These are phyloP conservation scores for Trypanosomatidae sp. DNA, from an alignment of 208 protist species.

Conservation along the genomic window DNA sequence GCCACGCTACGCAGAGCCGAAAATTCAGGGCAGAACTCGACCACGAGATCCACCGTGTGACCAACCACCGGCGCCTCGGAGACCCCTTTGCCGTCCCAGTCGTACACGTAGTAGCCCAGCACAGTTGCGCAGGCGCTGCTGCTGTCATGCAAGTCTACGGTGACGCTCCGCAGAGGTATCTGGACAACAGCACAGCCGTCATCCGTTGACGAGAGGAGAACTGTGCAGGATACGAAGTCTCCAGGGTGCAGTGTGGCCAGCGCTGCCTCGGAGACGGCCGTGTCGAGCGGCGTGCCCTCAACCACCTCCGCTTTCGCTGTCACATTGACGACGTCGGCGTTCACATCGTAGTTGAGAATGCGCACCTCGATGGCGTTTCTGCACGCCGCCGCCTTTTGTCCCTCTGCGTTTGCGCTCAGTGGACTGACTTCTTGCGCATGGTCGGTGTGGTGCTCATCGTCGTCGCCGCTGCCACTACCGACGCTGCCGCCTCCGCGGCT, in stretches of 20 bases:
- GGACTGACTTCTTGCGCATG: background rate
- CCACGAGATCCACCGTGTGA: slow-evolving; percentile 38
- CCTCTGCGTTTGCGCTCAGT: background rate
- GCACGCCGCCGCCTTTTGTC: background rate
- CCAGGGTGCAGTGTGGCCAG: slow-evolving; percentile 41
- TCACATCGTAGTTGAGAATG: slow-evolving; percentile 81
- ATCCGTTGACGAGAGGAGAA: slow-evolving; percentile 81
- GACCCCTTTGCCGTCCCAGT: slow-evolving; percentile 31
- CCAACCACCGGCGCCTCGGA: slow-evolving; percentile 55
- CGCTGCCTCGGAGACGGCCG: slow-evolving; percentile 29
- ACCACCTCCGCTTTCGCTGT: slow-evolving; percentile 66
- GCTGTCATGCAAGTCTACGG: background rate
- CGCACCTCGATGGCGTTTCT: slow-evolving; percentile 57
- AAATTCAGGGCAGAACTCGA: slow-evolving; percentile 69
- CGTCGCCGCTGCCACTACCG: background rate
- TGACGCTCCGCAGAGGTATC: slow-evolving; percentile 23
- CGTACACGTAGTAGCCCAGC: slow-evolving; percentile 80
- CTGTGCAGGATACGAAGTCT: slow-evolving; percentile 42
- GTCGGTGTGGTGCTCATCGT: background rate
- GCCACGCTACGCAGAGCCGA: slow-evolving; percentile 43
- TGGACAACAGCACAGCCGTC: slow-evolving; percentile 83
- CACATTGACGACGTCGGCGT: slow-evolving; percentile 64
- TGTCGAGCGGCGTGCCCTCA: slow-evolving; percentile 68
- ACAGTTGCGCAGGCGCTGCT: slow-evolving; percentile 31
- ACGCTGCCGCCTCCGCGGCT: background rate